Evolutionary conservation across 768 basidiomycete species (phyloP).

Genomic region (Leccinellum luteum): DNA sequence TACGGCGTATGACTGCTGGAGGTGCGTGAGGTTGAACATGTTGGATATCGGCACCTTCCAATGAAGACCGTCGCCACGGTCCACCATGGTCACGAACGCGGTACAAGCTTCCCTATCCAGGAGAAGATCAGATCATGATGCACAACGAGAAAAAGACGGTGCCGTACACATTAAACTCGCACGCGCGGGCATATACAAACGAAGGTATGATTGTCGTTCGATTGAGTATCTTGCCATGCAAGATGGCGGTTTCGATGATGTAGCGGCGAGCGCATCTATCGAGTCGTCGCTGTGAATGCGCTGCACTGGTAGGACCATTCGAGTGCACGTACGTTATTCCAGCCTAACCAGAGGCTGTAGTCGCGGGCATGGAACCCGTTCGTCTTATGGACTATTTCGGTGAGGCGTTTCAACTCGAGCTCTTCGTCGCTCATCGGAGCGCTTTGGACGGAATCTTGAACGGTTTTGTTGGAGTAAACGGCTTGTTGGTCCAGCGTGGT

Average conservation of each 20-base stretch:
- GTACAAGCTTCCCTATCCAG: constrained; percentile 34
- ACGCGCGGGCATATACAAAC: constrained; percentile 45
- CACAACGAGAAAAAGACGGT: background rate
- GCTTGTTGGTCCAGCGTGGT: background rate
- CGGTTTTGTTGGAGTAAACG: background rate
- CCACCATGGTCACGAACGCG: constrained; percentile 44
- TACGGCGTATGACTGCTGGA: constrained; percentile 37
- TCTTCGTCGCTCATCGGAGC: background rate
- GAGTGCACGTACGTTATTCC: constrained; percentile 40
- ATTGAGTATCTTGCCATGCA: constrained; percentile 42
- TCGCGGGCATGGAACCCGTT: constrained; percentile 34
- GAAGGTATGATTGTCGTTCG: constrained; percentile 46
- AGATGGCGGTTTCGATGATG: constrained; percentile 43
- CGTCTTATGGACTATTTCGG: background rate
- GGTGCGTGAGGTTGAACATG: constrained; percentile 44
- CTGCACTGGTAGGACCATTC: background rate
- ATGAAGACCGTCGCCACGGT: constrained; percentile 40
- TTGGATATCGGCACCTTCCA: constrained; percentile 34
- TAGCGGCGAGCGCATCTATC: constrained; percentile 47
- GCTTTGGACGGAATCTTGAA: background rate
- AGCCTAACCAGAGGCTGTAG: constrained; percentile 46
- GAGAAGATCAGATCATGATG: background rate
- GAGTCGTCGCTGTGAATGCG: background rate
- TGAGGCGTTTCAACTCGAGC: background rate
- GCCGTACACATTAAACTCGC: constrained; percentile 35